Evolutionary conservation across 2,329 filamentous ascomycete species (phyloP).

Genomic region (Calonectria naviculata): DNA sequence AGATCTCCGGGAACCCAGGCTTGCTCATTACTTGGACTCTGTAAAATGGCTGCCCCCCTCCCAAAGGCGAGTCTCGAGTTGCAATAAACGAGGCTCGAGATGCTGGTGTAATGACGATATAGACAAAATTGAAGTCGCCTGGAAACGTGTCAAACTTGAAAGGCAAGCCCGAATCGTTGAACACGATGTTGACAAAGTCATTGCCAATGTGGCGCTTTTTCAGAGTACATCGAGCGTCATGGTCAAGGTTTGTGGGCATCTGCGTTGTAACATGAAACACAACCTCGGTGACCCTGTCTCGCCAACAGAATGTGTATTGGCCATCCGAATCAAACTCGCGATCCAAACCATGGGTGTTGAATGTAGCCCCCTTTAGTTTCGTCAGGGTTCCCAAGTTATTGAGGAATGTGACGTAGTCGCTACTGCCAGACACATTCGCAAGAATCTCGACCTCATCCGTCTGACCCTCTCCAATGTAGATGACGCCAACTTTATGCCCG

Average conservation of each 20-base stretch:
- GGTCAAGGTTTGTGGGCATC: conserved; percentile 90
- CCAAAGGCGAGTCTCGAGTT: conserved; percentile 56
- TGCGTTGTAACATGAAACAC: conserved; percentile 97
- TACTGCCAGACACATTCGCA: conserved; percentile 85
- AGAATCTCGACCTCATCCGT: conserved; percentile 86
- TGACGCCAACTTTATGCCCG: conserved; percentile 93
- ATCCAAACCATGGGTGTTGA: conserved; percentile 95
- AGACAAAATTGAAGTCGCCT: conserved; percentile 95
- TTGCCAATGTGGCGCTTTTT: conserved; percentile 98
- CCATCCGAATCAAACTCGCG: conserved; percentile 82
- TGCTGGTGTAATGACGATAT: conserved; percentile 94
- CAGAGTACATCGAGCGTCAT: conserved; percentile 78
- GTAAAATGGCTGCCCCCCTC: conserved; percentile 73
- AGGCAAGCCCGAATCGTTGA: conserved; percentile 92
- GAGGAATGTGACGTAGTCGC: conserved; percentile 89
- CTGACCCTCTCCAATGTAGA: conserved; percentile 92
- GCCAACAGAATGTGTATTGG: conserved; percentile 91
- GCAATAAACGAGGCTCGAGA: conserved; percentile 82
- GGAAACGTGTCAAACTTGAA: conserved; percentile 94
- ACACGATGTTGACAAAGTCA: conserved; percentile 97
- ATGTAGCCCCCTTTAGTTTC: conserved; percentile 81
- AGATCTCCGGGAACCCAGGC: conserved; percentile 90
- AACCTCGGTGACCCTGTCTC: conserved; percentile 93
- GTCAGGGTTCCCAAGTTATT: conserved; percentile 85
- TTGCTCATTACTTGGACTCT: conserved; percentile 91